Evolutionary conservation across 208 protist species (phyloP).

Genomic region (Trypanosoma conorhini): DNA sequence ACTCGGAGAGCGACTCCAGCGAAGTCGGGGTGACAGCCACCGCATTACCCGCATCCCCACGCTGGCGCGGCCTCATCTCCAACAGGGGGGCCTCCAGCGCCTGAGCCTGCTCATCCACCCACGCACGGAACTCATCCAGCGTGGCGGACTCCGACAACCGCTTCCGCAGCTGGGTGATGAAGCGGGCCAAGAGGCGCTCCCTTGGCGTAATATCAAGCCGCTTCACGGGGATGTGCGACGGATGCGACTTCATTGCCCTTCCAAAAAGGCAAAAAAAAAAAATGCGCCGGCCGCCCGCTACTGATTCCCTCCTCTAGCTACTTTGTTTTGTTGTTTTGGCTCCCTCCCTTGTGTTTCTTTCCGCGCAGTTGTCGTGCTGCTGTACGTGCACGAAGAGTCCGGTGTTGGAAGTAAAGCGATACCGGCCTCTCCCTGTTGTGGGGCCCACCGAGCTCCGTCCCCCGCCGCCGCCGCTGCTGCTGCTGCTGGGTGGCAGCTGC

Average conservation of each 20-base stretch:
- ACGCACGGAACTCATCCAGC: conserved; percentile 26
- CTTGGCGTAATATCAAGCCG: background rate
- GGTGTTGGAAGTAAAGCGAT: too few relatives aligned
- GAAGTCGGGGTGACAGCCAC: background rate
- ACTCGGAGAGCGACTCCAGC: background rate
- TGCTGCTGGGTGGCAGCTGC: too few relatives aligned
- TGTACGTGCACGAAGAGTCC: too few relatives aligned
- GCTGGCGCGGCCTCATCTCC: background rate
- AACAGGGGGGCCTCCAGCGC: background rate
- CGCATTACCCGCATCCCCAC: background rate
- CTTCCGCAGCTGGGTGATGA: conserved; percentile 24
- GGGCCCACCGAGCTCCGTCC: too few relatives aligned
- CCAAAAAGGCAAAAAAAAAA: background rate
- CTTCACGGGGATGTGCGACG: background rate
- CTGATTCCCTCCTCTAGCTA: background rate
- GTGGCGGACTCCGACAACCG: conserved; percentile 5
- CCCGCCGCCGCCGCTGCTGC: too few relatives aligned
- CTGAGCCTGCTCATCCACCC: conserved; percentile 6
- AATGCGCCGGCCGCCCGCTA: background rate
- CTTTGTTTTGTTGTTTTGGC: too few relatives aligned
- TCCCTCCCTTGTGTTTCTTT: too few relatives aligned
- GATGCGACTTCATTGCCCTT: background rate
- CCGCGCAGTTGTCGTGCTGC: too few relatives aligned
- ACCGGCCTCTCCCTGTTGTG: too few relatives aligned
- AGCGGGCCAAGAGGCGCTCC: background rate